Percentiles rank a stretch among this genome's conserved stretches.
phyloP scores from a whole-genome alignment of 768 basidiomycete species.

The Tylopilus felleus region DNA sequence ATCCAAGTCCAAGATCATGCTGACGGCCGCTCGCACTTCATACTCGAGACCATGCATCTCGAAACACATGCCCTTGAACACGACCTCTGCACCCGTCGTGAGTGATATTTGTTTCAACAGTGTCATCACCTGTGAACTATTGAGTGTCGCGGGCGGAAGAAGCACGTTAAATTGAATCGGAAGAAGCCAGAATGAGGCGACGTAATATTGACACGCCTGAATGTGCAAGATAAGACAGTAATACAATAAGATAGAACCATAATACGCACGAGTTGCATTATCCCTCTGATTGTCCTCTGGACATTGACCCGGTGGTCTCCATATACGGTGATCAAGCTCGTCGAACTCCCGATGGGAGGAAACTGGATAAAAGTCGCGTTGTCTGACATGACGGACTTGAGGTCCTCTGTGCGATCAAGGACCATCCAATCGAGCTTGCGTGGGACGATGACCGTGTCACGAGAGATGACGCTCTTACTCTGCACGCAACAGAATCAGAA shows the following conservation, averaged over 20 bases:
- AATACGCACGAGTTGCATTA: constrained; percentile 86
- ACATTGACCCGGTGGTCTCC: constrained; percentile 94
- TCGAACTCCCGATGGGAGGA: constrained; percentile 87
- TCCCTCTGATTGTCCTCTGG: constrained; percentile 86
- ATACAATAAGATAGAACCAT: constrained; percentile 18
- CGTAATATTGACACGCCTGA: constrained; percentile 88
- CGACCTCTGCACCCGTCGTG: constrained; percentile 86
- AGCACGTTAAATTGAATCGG: constrained; percentile 93
- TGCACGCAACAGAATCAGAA: constrained; percentile 29
- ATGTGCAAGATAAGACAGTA: constrained; percentile 10
- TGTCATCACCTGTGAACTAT: constrained; percentile 75
- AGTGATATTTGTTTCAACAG: constrained; percentile 85
- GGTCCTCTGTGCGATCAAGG: constrained; percentile 91
- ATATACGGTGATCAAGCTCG: constrained; percentile 89
- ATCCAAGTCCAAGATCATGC: constrained; percentile 86
- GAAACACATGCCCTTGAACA: constrained; percentile 97
- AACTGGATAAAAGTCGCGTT: constrained; percentile 96
- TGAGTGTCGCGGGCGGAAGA: constrained; percentile 77
- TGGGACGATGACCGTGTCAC: constrained; percentile 91
- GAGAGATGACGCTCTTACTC: constrained; percentile 86
- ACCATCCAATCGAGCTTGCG: constrained; percentile 99
- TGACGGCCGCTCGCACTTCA: constrained; percentile 83
- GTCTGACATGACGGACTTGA: constrained; percentile 91
- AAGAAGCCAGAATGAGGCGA: constrained; percentile 96
- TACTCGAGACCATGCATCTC: constrained; percentile 94